Evolutionary conservation across 805 yeast genomes (phyloP).

Genomic region (Cyberlindnera lachancei): DNA sequence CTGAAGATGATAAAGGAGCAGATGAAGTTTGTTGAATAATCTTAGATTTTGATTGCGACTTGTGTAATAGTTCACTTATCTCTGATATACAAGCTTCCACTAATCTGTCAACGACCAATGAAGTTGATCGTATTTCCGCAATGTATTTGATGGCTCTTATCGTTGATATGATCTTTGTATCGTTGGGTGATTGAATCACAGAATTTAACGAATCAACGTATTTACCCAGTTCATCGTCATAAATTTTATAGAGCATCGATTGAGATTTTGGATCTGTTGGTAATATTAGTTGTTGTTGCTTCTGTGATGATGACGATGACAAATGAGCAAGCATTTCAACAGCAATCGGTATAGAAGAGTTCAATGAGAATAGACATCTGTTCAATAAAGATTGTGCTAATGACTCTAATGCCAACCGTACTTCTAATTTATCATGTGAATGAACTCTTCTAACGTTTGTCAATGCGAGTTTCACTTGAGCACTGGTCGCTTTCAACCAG

Average conservation of each 20-base stretch:
- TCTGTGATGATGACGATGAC: slow-evolving; percentile 16
- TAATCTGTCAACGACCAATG: slow-evolving; percentile 12
- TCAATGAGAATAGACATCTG: slow-evolving; percentile 29
- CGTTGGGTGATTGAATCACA: slow-evolving; percentile 20
- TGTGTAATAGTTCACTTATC: slow-evolving; percentile 13
- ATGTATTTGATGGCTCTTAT: slow-evolving; percentile 17
- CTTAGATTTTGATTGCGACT: slow-evolving; percentile 8
- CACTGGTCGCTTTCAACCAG: slow-evolving; percentile 50
- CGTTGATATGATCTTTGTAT: slow-evolving; percentile 14
- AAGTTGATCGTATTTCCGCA: slow-evolving; percentile 5
- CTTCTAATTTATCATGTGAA: slow-evolving; percentile 26
- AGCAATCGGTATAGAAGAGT: slow-evolving; percentile 27
- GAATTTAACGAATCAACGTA: slow-evolving; percentile 14
- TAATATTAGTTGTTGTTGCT: slow-evolving; percentile 2
- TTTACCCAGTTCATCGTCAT: slow-evolving; percentile 11
- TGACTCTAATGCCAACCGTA: slow-evolving; percentile 24
- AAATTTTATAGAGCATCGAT: slow-evolving; percentile 7
- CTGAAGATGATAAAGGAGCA: slow-evolving; percentile 1
- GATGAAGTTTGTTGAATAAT: background rate
- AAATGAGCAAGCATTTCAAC: slow-evolving; percentile 28
- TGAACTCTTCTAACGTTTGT: slow-evolving; percentile 16
- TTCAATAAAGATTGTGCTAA: slow-evolving; percentile 26
- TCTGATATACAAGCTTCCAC: slow-evolving; percentile 13
- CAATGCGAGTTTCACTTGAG: slow-evolving; percentile 42
- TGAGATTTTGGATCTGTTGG: slow-evolving; percentile 9